Conservation (phyloP, 2,329 filamentous ascomycete species). For the Hirsutella rhossiliensis region DNA sequence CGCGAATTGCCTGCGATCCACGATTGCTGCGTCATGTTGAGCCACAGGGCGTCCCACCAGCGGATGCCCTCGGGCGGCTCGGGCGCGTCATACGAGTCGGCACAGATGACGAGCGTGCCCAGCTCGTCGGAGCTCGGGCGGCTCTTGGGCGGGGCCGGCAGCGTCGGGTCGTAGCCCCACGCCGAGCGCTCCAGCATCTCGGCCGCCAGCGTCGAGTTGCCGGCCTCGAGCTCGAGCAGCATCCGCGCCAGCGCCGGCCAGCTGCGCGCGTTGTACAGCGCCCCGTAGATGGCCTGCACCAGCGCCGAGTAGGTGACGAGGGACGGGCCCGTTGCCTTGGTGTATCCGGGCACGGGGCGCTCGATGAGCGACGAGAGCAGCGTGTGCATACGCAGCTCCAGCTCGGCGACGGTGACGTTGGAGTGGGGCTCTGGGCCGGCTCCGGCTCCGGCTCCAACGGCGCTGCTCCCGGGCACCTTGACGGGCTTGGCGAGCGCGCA, state of each 20-base stretch:
- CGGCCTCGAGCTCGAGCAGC: slow-evolving; percentile 29
- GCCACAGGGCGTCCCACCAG: slow-evolving; percentile 35
- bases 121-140: slow-evolving; percentile 27
- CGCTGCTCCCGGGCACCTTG: slow-evolving; percentile 3
- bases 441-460: slow-evolving; percentile 6
- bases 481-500: slow-evolving; percentile 29
- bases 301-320: slow-evolving; percentile 33
- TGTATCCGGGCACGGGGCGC: slow-evolving; percentile 27
- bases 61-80: slow-evolving; percentile 22
- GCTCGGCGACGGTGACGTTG: slow-evolving; percentile 19
- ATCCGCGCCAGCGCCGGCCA: slow-evolving; percentile 30
- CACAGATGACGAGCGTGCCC: slow-evolving; percentile 28
- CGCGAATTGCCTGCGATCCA: slow-evolving; percentile 36
- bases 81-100: slow-evolving; percentile 31
- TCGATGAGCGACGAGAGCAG: slow-evolving; percentile 24
- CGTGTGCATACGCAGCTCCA: slow-evolving; percentile 26
- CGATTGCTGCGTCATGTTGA: slow-evolving; percentile 30
- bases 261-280: slow-evolving; percentile 28
- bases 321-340: slow-evolving; percentile 24
- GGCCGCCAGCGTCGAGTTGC: slow-evolving; percentile 30
- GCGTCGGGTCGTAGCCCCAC: slow-evolving; percentile 30
- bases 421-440: too few relatives aligned
- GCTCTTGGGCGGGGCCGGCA: slow-evolving; percentile 11
- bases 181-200: slow-evolving; percentile 21
- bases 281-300: slow-evolving; percentile 24